These are phyloP conservation scores for Tetraselmis striata DNA, from an alignment of 139 green algal species.

Conservation along the genomic window DNA sequence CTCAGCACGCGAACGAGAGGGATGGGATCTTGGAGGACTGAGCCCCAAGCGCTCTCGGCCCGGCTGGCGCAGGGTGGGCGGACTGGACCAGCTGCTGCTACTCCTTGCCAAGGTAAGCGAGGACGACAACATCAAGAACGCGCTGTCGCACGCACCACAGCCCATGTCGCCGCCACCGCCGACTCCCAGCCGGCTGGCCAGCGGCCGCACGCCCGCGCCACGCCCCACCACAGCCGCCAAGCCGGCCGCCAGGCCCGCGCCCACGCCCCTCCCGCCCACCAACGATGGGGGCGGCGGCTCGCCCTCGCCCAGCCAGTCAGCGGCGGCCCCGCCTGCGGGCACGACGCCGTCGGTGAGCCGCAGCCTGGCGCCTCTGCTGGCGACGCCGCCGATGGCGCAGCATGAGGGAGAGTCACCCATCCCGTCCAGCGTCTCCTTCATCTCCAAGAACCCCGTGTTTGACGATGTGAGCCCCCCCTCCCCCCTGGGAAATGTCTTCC, in stretches of 20 bases:
- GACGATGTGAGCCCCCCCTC: conserved; percentile 9
- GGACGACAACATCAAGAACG: neutral
- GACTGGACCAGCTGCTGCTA: neutral
- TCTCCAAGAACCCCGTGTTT: conserved; percentile 16
- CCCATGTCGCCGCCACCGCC: neutral
- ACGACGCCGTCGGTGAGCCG: neutral
- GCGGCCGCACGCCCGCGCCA: neutral
- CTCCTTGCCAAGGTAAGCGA: neutral
- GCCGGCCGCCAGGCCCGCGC: neutral
- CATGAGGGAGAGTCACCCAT: neutral
- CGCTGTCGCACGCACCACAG: neutral
- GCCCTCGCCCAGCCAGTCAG: neutral
- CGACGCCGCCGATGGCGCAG: neutral
- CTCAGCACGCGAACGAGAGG: no score
- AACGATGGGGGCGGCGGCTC: neutral
- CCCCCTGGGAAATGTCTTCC: no score
- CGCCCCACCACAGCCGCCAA: neutral
- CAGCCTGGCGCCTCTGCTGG: neutral
- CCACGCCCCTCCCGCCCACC: no score
- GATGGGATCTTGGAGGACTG: no score
- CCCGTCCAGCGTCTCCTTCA: neutral
- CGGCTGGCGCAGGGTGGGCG: neutral
- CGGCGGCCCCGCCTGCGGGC: no score
- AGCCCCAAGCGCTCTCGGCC: no score
- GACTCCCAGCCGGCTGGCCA: neutral